Conservation (phyloP, 2,329 filamentous ascomycete genomes). For the Colletotrichum costaricense region DNA sequence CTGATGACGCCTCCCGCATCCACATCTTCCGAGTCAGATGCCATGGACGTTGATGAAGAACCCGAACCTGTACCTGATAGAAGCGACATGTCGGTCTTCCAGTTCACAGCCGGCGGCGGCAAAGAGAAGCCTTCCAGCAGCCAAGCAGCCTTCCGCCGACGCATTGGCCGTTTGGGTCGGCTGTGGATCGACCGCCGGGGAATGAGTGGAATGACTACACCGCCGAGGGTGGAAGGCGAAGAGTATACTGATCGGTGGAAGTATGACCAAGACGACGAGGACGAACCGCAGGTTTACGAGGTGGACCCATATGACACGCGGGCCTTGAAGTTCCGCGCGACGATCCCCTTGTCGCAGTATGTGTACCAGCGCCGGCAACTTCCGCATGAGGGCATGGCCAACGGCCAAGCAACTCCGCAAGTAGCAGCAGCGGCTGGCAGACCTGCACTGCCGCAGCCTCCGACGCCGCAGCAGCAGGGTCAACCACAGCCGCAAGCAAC, state of each 20-base stretch:
- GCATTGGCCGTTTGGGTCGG: slow-evolving; percentile 85
- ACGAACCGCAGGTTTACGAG: slow-evolving; percentile 79
- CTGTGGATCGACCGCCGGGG: slow-evolving; percentile 89
- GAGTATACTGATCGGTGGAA: slow-evolving; percentile 78
- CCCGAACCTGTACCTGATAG: slow-evolving; percentile 45
- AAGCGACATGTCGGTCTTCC: slow-evolving; percentile 50
- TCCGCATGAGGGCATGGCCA: slow-evolving; percentile 39
- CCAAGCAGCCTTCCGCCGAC: slow-evolving; percentile 80
- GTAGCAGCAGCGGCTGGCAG: slow-evolving; percentile 28
- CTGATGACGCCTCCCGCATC: slow-evolving; percentile 73
- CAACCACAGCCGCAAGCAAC: slow-evolving; percentile 34
- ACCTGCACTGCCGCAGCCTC: slow-evolving; percentile 37
- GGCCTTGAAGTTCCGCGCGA: slow-evolving; percentile 71
- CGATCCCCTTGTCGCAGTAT: slow-evolving; percentile 61
- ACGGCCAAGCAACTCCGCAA: slow-evolving; percentile 30
- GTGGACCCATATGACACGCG: slow-evolving; percentile 77
- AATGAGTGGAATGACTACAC: slow-evolving; percentile 72
- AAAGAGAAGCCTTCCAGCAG: slow-evolving; percentile 52
- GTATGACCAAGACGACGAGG: slow-evolving; percentile 88
- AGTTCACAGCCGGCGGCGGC: slow-evolving; percentile 57
- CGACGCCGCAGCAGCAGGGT: slow-evolving; percentile 39
- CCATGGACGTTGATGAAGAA: slow-evolving; percentile 66
- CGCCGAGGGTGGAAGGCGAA: slow-evolving; percentile 56
- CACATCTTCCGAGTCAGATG: slow-evolving; percentile 59
- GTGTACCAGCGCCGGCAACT: slow-evolving; percentile 52